These are phyloP conservation scores for Bolboschoenoplectus hybrid DNA, from an alignment of 202 grass and related monocot genomes.

Conservation along the genomic window DNA sequence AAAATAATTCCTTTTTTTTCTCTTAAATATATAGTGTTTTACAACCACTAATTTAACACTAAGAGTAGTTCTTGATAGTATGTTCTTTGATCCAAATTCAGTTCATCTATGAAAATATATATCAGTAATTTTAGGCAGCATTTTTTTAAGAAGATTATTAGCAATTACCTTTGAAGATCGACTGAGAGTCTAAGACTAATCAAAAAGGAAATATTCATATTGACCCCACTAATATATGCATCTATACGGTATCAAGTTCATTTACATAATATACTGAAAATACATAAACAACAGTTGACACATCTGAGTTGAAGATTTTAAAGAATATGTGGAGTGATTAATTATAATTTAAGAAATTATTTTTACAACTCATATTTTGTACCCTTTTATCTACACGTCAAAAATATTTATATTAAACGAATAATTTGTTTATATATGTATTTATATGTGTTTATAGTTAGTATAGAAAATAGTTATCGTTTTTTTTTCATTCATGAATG, in stretches of 20 bases:
- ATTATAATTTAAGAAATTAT: neutral
- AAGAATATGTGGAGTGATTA: neutral
- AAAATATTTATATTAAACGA: no score
- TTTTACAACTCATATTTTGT: no score
- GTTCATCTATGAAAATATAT: neutral
- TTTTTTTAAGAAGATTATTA: no score
- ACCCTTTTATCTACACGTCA: no score
- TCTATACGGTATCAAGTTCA: neutral
- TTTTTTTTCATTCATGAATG: no score
- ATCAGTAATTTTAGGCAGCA: no score
- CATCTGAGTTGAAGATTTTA: neutral
- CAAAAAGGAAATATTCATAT: conserved; percentile 1
- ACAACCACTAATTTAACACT: neutral
- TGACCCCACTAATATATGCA: neutral
- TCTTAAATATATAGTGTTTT: neutral
- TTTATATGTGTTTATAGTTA: no score
- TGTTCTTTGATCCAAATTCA: neutral
- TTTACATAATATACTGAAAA: conserved; percentile 5
- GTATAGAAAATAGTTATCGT: no score
- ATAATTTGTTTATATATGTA: no score
- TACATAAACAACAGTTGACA: neutral
- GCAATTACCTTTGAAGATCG: neutral
- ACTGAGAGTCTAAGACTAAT: neutral
- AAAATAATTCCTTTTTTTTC: neutral
- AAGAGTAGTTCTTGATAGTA: neutral